Base-by-base conservation (phyloP, 2,329 filamentous ascomycete species). In the Myrmaecium sp. region DNA sequence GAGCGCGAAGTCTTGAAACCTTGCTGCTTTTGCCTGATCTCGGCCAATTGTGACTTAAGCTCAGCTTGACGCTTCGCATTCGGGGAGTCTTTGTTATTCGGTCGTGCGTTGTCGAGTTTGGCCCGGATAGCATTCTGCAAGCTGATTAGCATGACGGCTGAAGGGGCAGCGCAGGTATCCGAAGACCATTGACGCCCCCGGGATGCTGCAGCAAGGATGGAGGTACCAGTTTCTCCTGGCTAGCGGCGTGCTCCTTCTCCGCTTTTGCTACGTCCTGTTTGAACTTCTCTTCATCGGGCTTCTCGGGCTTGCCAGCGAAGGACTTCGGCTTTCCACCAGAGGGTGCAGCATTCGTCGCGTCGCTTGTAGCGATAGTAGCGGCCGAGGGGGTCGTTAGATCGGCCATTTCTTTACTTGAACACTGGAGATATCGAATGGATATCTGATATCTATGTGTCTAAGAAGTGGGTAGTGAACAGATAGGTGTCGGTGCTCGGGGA, bases 21-120 rank as follows among this genome's bases (percentile, higher is more conserved):
- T 40, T 75, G 74, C 60, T 95, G 89, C 60, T 89, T 76, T 52
- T 74, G 68, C 36, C 80, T 76, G 54, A 98, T 94, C 39, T 77
- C 68, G 48, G 74, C 76, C 43, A 83, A 68, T 58, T 95, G 71
- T 29, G 71, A 62, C 43, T 82, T 77, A 38, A 95, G 72, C 54
- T 93, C 82, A 52, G 81, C 69, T 47, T 83, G 79, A 49, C 74
- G 79, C 64, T 92, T 82, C 45, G 73, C 74, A 33, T 68, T 62
- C 9, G 86, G 81, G 17, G 71, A 81, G 46, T 79, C 79, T 55
- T 81, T 73, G 49, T 86, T 82, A 58, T 79, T 77, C 25, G 81
- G 79, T 46, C 74, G 67, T 33, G 79, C 80, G 37, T 74, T 62
- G 31, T 94, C 83, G 48, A 95, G 71, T 62, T 94, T 92, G 50